Evolutionary conservation across 371 early-diverging fungal genomes (phyloP).

Genomic region (Syncephalastrum contaminatum): DNA sequence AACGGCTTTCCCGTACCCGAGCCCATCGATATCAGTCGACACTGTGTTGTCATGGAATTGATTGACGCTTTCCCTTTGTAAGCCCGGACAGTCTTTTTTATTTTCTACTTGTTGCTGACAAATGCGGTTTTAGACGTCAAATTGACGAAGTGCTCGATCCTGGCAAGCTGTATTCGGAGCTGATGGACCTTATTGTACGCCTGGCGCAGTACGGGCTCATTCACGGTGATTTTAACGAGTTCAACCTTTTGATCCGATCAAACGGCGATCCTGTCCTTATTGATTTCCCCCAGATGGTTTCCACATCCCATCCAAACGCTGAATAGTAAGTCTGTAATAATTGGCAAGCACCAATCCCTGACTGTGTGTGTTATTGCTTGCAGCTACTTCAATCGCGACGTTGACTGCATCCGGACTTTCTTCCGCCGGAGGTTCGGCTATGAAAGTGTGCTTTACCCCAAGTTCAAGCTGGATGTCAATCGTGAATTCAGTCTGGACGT

Average conservation of each 20-base stretch:
- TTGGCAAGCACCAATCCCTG: neutral
- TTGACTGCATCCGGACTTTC: slow-evolving; percentile 95
- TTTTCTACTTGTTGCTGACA: slow-evolving; percentile 5
- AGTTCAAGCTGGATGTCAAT: slow-evolving; percentile 81
- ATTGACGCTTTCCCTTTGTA: slow-evolving; percentile 94
- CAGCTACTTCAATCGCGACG: slow-evolving; percentile 97
- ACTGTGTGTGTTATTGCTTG: neutral
- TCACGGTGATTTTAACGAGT: slow-evolving; percentile 99
- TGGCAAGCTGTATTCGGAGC: slow-evolving; percentile 87
- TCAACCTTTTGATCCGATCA: slow-evolving; percentile 94
- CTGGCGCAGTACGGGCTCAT: slow-evolving; percentile 96
- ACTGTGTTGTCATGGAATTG: slow-evolving; percentile 97
- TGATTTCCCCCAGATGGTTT: slow-evolving; percentile 99
- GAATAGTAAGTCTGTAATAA: slow-evolving; percentile 60
- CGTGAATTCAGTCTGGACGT: slow-evolving; percentile 91
- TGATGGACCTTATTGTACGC: slow-evolving; percentile 95
- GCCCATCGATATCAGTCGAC: slow-evolving; percentile 93
- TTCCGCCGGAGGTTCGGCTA: slow-evolving; percentile 90
- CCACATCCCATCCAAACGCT: slow-evolving; percentile 92
- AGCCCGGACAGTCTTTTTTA: slow-evolving; percentile 11
- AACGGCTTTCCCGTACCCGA: slow-evolving; percentile 96
- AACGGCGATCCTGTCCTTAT: slow-evolving; percentile 89
- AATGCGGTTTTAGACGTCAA: slow-evolving; percentile 61
- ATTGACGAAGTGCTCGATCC: slow-evolving; percentile 83
- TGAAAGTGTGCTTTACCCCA: slow-evolving; percentile 87